These are phyloP conservation scores for Asterophora lycoperdoides DNA, from an alignment of 768 basidiomycete genomes.

Conservation along the genomic window DNA sequence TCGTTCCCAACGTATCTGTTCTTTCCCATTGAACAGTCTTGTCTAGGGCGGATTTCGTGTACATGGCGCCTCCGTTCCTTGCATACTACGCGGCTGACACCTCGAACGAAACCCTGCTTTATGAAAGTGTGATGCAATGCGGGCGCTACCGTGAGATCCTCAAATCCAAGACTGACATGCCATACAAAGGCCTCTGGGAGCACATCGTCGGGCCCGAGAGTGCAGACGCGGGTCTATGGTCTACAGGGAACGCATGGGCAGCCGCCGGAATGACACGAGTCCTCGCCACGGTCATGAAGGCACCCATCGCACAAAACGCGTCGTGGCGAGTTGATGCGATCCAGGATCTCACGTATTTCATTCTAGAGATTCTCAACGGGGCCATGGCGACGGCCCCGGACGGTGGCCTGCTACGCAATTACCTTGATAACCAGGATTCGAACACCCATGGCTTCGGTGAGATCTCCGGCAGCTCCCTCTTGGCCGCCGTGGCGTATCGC, in stretches of 20 bases:
- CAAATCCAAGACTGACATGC: slow-evolving; percentile 22
- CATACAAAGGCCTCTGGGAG: slow-evolving; percentile 31
- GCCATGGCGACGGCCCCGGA: slow-evolving; percentile 30
- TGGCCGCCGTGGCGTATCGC: slow-evolving; percentile 38
- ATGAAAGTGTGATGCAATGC: slow-evolving; percentile 35
- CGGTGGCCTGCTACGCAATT: slow-evolving; percentile 38
- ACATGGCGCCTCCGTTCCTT: slow-evolving; percentile 50
- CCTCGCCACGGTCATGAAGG: slow-evolving; percentile 40
- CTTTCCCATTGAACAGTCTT: background rate
- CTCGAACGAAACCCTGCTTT: slow-evolving; percentile 31
- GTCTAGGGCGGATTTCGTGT: slow-evolving; percentile 44
- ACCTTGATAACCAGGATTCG: slow-evolving; percentile 27
- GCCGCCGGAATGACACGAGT: slow-evolving; percentile 65
- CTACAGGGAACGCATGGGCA: slow-evolving; percentile 68
- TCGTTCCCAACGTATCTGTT: background rate
- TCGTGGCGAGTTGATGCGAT: slow-evolving; percentile 25
- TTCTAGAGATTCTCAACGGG: slow-evolving; percentile 44
- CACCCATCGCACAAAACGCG: slow-evolving; percentile 26
- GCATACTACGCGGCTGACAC: slow-evolving; percentile 42
- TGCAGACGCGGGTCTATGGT: slow-evolving; percentile 41
- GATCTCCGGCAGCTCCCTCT: slow-evolving; percentile 36
- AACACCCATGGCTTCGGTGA: slow-evolving; percentile 38
- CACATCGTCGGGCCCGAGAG: slow-evolving; percentile 41
- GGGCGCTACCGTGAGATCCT: slow-evolving; percentile 35
- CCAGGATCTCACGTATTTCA: slow-evolving; percentile 18